Evolutionary conservation across 1,139 yeast genomes (phyloP).

Genomic region (Kurtzmaniella quercitrusa): DNA sequence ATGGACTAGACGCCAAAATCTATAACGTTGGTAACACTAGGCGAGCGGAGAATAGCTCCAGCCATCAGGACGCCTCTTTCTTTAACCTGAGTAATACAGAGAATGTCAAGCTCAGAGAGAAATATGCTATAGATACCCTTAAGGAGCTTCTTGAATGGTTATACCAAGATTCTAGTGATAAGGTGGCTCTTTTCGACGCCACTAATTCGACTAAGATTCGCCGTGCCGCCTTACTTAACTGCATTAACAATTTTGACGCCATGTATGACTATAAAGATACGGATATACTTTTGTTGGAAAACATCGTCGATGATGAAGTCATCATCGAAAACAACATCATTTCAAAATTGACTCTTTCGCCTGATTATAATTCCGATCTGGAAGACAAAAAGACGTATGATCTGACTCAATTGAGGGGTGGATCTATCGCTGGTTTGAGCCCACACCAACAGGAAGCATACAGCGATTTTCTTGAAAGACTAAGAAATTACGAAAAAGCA

Average conservation of each 20-base stretch:
- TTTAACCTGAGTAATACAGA: constrained; percentile 5
- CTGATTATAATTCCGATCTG: constrained; percentile 65
- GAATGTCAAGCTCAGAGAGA: constrained; percentile 7
- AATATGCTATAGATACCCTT: constrained; percentile 7
- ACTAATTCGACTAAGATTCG: constrained; percentile 70
- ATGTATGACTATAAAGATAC: constrained; percentile 48
- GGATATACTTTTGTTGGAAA: constrained; percentile 88
- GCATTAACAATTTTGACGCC: constrained; percentile 42
- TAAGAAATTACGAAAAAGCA: constrained; percentile 63
- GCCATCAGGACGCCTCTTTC: constrained; percentile 8
- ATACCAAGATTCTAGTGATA: constrained; percentile 4
- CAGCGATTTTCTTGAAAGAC: constrained; percentile 67
- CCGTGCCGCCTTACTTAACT: constrained; percentile 59
- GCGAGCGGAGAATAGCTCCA: constrained; percentile 6
- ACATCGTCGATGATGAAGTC: constrained; percentile 82
- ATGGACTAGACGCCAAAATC: constrained; percentile 45
- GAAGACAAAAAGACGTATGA: constrained; percentile 1
- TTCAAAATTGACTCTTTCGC: constrained; percentile 84
- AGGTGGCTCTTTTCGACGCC: constrained; percentile 87
- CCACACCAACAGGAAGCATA: constrained; percentile 5
- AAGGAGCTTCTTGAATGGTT: constrained; percentile 7
- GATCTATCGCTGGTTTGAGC: constrained; percentile 48
- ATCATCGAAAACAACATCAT: constrained; percentile 69
- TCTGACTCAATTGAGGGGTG: constrained; percentile 36
- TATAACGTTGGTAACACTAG: constrained; percentile 79